Evolutionary conservation across 169 alveolate genomes (phyloP), one percentile per base, ranked within the genome.

Genomic region (Plasmodium falciparum): DNA sequence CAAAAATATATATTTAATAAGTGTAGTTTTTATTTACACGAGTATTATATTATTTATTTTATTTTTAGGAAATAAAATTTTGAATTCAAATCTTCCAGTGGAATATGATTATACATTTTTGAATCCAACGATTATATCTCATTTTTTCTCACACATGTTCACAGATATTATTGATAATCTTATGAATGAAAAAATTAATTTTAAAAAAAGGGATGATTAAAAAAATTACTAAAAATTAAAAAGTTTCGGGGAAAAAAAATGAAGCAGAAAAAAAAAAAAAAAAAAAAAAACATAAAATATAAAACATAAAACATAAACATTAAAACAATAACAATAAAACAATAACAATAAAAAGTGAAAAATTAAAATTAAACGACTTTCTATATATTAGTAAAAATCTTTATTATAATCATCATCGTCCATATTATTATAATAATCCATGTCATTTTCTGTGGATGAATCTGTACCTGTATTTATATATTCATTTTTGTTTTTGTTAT

Each of bases 91-190:
- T 33, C 24, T 65, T 33, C 86, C 24, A 73, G 63, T 62, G 49
- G 65, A 73, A 56, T 13, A 54, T 45, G 80, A 86, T 63, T 86
- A 86, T 29, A 12, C 76, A 61, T 86, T 86, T 86, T 86, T 86
- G 88, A 86, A 67, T 58, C 92, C 92, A 7, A 45, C 92, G 13
- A 70, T 86, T 86, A 54, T 86, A 59, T 86, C 92, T 52, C 88
- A 86, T 73, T 61, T 86, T 56, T 86, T 86, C 71, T 72, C 92
- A 15, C 62, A 61, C 26, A 86, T 86, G 11, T 86, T 86, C 73
- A 71, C 88, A 45, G 92, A 86, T 39, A 61, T 86, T 73, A 86
- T 86, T 86, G 66, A 73, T 11, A 86, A 52, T 26, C 69, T 86
- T 72, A 50, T 67, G 66, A 66, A 73, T 7, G 88, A 86, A 71